These are phyloP conservation scores for Neofusicoccum ribis DNA, from an alignment of 2,329 filamentous ascomycete species.

Conservation along the genomic window DNA sequence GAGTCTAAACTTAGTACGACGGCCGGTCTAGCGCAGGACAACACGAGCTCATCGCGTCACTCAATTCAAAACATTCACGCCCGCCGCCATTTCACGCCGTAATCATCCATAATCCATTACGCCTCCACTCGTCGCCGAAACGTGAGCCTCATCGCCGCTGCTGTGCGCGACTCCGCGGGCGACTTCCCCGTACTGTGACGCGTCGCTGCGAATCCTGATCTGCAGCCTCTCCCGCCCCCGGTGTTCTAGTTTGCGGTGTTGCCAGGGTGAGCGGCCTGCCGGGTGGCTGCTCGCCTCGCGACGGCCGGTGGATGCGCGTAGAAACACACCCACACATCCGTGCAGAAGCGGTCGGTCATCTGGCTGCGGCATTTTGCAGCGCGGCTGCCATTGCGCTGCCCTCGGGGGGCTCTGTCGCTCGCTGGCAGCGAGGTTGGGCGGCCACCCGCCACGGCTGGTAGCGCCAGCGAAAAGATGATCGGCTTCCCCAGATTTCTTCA, in stretches of 20 bases:
- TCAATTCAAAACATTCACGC: constrained; percentile 14
- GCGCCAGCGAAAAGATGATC: constrained; percentile 1
- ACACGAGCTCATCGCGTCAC: constrained; percentile 17
- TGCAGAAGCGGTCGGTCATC: not conserved
- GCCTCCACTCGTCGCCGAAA: not conserved
- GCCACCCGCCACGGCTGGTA: not conserved
- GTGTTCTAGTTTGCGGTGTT: not conserved
- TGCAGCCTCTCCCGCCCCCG: constrained; percentile 14
- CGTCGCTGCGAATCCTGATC: constrained; percentile 8
- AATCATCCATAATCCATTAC: not conserved
- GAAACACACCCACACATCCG: constrained; percentile 8
- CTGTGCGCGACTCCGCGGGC: not conserved
- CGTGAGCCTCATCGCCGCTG: not conserved
- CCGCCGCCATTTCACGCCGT: not conserved
- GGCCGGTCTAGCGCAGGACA: constrained; percentile 12
- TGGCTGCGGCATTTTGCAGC: constrained; percentile 1
- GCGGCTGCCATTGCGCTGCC: not conserved
- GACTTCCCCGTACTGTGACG: not conserved
- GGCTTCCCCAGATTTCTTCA: constrained; percentile 11
- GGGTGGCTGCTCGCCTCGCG: constrained; percentile 3
- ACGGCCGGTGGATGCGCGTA: constrained; percentile 2
- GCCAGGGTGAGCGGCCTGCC: not conserved
- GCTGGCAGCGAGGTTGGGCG: not conserved
- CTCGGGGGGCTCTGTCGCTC: not conserved
- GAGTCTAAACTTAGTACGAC: constrained; percentile 18